Percentiles rank a stretch among this genome's conserved stretches.
Evolutionary conservation across 257 asterid species (phyloP).

Genomic region (Voacanga thouarsii): DNA sequence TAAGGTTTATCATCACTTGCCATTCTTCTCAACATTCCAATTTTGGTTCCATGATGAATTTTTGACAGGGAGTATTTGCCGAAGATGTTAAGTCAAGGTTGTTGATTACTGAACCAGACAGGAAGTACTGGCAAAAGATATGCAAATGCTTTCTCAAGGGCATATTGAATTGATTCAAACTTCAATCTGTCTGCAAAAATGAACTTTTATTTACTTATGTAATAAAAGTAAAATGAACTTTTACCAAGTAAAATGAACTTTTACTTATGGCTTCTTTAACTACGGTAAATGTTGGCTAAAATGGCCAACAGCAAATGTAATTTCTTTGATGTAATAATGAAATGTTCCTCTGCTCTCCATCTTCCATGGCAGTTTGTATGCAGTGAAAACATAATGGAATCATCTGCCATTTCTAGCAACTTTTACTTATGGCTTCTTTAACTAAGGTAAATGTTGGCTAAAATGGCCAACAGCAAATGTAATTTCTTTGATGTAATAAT

Average conservation of each 20-base stretch:
- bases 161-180: neutral
- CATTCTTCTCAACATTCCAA: too few species aligned
- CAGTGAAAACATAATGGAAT: too few species aligned
- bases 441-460: neutral
- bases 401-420: too few species aligned
- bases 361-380: neutral
- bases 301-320: neutral
- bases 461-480: neutral
- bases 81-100: slow-evolving; percentile 46
- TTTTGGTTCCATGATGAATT: neutral
- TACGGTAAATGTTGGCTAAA: neutral
- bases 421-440: too few species aligned
- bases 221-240: too few species aligned
- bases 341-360: neutral
- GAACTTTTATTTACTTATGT: too few species aligned
- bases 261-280: too few species aligned
- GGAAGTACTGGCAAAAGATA: slow-evolving; percentile 49
- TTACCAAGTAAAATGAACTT: too few species aligned
- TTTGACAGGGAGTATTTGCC: slow-evolving; percentile 41
- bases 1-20: neutral
- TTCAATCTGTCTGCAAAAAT: too few species aligned
- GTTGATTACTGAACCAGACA: slow-evolving; percentile 45
- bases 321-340: neutral
- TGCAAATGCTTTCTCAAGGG: slow-evolving; percentile 62
- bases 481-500: neutral